Evolutionary conservation across 78 protist genomes (phyloP).

Genomic region (Creolimax fragrantissima): DNA sequence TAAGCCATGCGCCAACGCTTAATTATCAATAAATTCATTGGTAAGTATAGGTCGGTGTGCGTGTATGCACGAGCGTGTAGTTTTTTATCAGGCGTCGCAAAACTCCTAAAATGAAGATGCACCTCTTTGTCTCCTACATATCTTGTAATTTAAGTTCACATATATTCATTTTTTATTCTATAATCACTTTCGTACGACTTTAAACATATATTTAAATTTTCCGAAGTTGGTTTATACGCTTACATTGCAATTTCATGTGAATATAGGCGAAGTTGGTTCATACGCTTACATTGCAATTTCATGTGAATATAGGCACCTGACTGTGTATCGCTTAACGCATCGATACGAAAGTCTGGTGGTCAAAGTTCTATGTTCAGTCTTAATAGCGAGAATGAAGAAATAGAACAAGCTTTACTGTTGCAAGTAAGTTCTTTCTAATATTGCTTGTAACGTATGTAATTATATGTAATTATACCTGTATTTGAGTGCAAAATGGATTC

Average conservation of each 20-base stretch:
- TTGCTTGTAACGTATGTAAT: neutral
- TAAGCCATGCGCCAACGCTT: too few relatives aligned
- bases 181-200: too few relatives aligned
- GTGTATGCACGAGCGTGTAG: too few relatives aligned
- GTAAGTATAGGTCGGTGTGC: too few relatives aligned
- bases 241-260: neutral
- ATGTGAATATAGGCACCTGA: neutral
- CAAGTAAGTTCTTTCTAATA: neutral
- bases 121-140: too few relatives aligned
- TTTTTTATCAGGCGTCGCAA: too few relatives aligned
- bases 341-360: neutral
- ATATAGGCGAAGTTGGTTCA: neutral
- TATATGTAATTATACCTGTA: neutral
- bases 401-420: neutral
- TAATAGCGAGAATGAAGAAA: neutral
- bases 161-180: too few relatives aligned
- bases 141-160: too few relatives aligned
- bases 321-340: neutral
- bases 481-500: neutral
- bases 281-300: neutral
- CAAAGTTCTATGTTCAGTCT: neutral
- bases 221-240: neutral
- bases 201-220: too few relatives aligned
- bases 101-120: too few relatives aligned
- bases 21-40: too few relatives aligned